A percentile compares a stretch with the other conserved stretches of the same genome.
Evolutionary conservation across 305 asterid genomes (phyloP).

Genomic region (Fraxinus angustifolia): DNA sequence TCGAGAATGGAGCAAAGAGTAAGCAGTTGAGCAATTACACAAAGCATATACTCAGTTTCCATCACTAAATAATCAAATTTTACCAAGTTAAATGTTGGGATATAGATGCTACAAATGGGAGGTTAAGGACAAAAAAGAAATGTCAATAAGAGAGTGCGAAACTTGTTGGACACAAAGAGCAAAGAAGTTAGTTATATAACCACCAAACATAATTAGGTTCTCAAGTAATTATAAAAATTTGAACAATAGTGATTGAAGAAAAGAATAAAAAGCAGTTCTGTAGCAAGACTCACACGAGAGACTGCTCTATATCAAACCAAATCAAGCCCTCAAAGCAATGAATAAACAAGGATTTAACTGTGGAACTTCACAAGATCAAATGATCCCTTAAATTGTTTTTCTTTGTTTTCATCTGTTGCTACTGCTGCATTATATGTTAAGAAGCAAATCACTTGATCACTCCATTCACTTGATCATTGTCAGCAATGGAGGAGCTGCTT

Average conservation of each 20-base stretch:
- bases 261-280: slow-evolving; percentile 18
- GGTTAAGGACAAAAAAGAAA: background rate
- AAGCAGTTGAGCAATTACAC: background rate
- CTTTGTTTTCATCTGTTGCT: slow-evolving; percentile 15
- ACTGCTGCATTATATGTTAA: background rate
- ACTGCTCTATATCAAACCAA: slow-evolving; percentile 30
- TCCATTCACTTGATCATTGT: slow-evolving; percentile 30
- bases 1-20: background rate
- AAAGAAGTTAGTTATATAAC: background rate
- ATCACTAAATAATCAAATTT: background rate
- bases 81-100: background rate
- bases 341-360: slow-evolving; percentile 22
- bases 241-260: background rate
- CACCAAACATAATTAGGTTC: background rate
- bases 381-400: slow-evolving; percentile 12
- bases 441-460: slow-evolving; percentile 21
- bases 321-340: slow-evolving; percentile 30
- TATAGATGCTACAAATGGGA: background rate
- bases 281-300: slow-evolving; percentile 26
- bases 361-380: slow-evolving; percentile 22
- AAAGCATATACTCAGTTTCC: background rate
- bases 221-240: background rate
- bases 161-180: background rate
- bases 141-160: background rate
- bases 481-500: slow-evolving; percentile 23